phyloP scores from a whole-genome alignment of 1,139 yeast species.

The Yueomyces sp. region DNA sequence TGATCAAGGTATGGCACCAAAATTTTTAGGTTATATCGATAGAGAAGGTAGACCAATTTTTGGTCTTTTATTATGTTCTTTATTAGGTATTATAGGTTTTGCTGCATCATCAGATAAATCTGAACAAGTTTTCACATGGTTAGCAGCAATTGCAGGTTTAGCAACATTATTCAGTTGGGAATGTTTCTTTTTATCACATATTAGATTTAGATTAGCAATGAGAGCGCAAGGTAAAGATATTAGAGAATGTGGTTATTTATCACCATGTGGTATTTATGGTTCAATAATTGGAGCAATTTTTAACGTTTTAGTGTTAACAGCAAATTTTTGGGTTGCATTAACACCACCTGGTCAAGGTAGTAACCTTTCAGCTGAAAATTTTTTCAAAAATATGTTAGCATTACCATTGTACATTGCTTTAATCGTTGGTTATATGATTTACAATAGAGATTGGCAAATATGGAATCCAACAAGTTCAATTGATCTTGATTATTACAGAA shows the following conservation, averaged over 20 bases:
- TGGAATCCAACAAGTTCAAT: constrained; percentile 33
- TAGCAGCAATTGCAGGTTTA: constrained; percentile 77
- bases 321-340: constrained; percentile 75
- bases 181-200: constrained; percentile 64
- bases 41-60: constrained; percentile 52
- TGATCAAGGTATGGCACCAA: constrained; percentile 66
- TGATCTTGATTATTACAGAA: constrained; percentile 43
- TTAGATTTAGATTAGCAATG: constrained; percentile 71
- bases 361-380: constrained; percentile 34
- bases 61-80: constrained; percentile 49
- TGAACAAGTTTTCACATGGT: constrained; percentile 56
- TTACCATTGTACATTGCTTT: constrained; percentile 38
- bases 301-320: constrained; percentile 53
- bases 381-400: constrained; percentile 45
- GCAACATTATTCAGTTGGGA: constrained; percentile 74
- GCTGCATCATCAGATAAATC: constrained; percentile 49
- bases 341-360: constrained; percentile 46
- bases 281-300: constrained; percentile 52
- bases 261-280: constrained; percentile 61
- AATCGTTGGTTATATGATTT: constrained; percentile 40
- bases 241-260: constrained; percentile 54
- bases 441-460: constrained; percentile 33
- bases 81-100: constrained; percentile 72
- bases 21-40: constrained; percentile 39
- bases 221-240: constrained; percentile 47